Conservation (phyloP, 805 yeast species). For the Candida boidinii region DNA sequence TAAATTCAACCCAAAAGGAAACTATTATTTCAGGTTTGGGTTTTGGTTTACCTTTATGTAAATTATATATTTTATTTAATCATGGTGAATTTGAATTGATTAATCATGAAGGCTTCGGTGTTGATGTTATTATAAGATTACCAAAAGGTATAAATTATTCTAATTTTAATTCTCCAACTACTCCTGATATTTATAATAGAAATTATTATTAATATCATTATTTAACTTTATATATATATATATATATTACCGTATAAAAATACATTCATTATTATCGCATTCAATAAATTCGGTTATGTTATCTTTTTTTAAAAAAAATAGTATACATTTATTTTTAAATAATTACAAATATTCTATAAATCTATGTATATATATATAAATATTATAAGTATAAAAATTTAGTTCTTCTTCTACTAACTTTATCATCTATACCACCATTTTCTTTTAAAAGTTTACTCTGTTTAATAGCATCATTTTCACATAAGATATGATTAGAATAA, state of each 20-base stretch:
- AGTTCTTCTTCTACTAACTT: slow-evolving; percentile 24
- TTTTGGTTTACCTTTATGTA: slow-evolving; percentile 24
- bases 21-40: slow-evolving; percentile 25
- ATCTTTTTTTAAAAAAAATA: too few relatives aligned
- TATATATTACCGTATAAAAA: too few relatives aligned
- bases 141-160: slow-evolving; percentile 7
- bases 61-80: slow-evolving; percentile 18
- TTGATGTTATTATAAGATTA: slow-evolving; percentile 15
- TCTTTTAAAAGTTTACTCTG: slow-evolving; percentile 9
- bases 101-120: slow-evolving; percentile 16
- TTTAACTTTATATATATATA: too few relatives aligned
- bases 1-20: slow-evolving; percentile 7
- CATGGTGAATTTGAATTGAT: slow-evolving; percentile 14
- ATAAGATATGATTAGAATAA: slow-evolving; percentile 37
- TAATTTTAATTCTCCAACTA: too few relatives aligned
- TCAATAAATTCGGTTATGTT: too few relatives aligned
- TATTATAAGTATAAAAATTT: slow-evolving; percentile 20
- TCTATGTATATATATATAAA: too few relatives aligned
- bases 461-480: slow-evolving; percentile 35
- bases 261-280: too few relatives aligned
- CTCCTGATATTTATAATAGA: too few relatives aligned
- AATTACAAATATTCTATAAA: too few relatives aligned
- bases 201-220: too few relatives aligned
- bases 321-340: too few relatives aligned
- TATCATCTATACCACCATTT: slow-evolving; percentile 4